Evolutionary conservation across 2,329 filamentous ascomycete genomes (phyloP).

Genomic region (Arthrobotrys conoides): DNA sequence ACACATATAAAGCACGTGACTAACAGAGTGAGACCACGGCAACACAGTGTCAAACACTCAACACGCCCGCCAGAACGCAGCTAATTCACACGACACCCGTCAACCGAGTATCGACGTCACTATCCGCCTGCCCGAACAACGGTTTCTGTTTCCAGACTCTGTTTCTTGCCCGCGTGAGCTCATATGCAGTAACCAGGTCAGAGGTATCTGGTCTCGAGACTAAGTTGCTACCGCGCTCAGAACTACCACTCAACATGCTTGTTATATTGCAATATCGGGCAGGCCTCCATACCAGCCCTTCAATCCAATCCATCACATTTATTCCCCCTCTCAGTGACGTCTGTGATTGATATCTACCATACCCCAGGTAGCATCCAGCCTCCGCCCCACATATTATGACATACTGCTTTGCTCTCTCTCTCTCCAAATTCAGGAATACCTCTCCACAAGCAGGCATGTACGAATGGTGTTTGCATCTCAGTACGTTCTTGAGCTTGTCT

Average conservation of each 20-base stretch:
- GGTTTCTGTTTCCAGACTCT: too few relatives aligned
- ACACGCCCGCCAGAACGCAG: too few relatives aligned
- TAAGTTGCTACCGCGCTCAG: too few relatives aligned
- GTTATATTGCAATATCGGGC: too few relatives aligned
- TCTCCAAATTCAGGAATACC: constrained; percentile 10
- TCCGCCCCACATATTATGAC: constrained; percentile 25
- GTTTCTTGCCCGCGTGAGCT: constrained; percentile 5
- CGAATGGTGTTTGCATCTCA: constrained; percentile 13
- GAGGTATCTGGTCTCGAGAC: too few relatives aligned
- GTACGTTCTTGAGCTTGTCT: neutral
- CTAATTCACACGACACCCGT: neutral
- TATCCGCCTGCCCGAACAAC: constrained; percentile 6
- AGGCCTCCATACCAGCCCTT: too few relatives aligned
- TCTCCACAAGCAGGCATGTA: neutral
- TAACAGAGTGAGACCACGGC: too few relatives aligned
- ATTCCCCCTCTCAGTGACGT: neutral
- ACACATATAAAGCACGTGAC: neutral
- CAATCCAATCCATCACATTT: too few relatives aligned
- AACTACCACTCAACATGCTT: neutral
- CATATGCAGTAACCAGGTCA: neutral
- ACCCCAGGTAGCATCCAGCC: constrained; percentile 7
- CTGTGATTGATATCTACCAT: neutral
- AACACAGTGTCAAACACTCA: constrained; percentile 24
- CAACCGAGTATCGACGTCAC: constrained; percentile 19
- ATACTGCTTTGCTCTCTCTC: neutral